Conservation (phyloP, 495 filamentous ascomycete species). For the Talaromyces thailandensis region DNA sequence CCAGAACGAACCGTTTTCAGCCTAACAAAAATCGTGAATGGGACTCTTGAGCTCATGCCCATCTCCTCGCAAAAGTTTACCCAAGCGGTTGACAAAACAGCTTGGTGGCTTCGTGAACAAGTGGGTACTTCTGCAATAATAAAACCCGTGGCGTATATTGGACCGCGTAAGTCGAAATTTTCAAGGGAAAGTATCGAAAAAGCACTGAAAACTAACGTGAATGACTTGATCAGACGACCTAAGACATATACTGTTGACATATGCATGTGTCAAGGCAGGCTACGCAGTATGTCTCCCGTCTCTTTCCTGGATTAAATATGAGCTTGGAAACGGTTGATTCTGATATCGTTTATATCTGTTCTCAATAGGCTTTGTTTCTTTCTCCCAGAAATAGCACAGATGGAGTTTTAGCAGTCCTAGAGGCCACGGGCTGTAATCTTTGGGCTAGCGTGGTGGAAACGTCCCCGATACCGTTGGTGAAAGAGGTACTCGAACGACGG, state of each 20-base stretch:
- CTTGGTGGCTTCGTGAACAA: slow-evolving; percentile 1
- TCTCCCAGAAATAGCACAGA: slow-evolving; percentile 32
- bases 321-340: too few species aligned
- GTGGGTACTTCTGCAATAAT: not conserved
- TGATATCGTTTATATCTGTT: too few species aligned
- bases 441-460: not conserved
- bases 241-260: slow-evolving; percentile 1
- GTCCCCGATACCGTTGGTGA: not conserved
- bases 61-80: not conserved
- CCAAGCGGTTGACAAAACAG: slow-evolving; percentile 1
- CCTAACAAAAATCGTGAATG: too few species aligned
- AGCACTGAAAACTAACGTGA: too few species aligned
- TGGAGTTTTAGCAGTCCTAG: slow-evolving; percentile 25
- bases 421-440: slow-evolving; percentile 22
- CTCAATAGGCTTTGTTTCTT: slow-evolving; percentile 22
- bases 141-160: slow-evolving; percentile 3
- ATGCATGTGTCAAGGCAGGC: slow-evolving; percentile 2
- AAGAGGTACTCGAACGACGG: not conserved
- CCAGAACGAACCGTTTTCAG: not conserved
- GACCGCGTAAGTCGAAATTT: not conserved
- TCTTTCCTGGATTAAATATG: too few species aligned
- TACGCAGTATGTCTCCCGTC: slow-evolving; percentile 4
- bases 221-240: too few species aligned
- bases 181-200: too few species aligned
- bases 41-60: not conserved